Conservation (phyloP, 192 early-diverging fungal species). For the Phlyctochytrium planicorne region DNA sequence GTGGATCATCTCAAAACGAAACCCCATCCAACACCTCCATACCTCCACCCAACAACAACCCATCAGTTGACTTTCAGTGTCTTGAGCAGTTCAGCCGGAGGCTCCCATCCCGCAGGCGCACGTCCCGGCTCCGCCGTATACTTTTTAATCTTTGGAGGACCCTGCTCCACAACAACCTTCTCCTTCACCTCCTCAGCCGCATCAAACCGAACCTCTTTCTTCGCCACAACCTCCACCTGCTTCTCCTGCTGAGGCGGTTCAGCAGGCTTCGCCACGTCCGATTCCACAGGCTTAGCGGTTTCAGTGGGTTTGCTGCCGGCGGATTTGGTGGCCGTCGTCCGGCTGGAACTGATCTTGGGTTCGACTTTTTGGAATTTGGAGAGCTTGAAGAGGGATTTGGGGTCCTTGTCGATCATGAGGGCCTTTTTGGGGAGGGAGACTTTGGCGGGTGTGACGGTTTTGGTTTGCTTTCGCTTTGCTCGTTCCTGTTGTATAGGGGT, state of each 20-base stretch:
- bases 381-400: slow-evolving; percentile 51
- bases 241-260: background rate
- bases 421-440: slow-evolving; percentile 10
- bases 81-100: background rate
- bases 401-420: slow-evolving; percentile 33
- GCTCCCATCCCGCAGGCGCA: background rate
- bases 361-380: slow-evolving; percentile 41
- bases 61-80: background rate
- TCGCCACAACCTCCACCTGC: background rate
- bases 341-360: slow-evolving; percentile 35
- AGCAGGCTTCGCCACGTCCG: background rate
- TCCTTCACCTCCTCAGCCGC: background rate
- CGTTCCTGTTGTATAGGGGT: background rate
- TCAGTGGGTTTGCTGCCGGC: background rate
- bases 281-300: background rate
- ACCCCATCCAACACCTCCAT: no score
- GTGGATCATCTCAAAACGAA: no score
- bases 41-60: no score
- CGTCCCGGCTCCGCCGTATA: slow-evolving; percentile 2
- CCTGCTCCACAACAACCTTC: background rate
- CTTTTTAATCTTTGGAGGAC: background rate
- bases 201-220: background rate
- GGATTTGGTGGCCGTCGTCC: background rate
- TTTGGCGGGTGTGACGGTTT: slow-evolving; percentile 11
- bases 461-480: slow-evolving; percentile 13